A percentile compares a stretch with the other conserved stretches of the same genome.
These are phyloP conservation scores for Flaveria bidentis DNA, from an alignment of 129 eudicot species.

Conservation along the genomic window DNA sequence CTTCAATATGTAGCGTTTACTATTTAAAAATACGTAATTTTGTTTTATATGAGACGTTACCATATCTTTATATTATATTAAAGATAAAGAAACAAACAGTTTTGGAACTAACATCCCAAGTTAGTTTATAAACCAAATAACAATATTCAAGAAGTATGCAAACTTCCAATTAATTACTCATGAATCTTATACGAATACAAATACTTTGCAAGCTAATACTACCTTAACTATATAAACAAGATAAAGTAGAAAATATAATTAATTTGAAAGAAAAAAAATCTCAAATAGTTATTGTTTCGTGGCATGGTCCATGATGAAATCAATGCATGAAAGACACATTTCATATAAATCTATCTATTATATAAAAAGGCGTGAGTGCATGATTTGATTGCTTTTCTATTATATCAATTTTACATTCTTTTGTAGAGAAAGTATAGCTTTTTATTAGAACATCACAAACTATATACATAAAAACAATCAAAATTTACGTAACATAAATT, in stretches of 20 bases:
- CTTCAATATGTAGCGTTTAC: too few species aligned
- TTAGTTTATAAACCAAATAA: too few species aligned
- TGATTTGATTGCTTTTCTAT: not conserved
- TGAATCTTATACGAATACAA: too few species aligned
- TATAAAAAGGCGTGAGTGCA: not conserved
- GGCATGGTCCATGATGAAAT: not conserved
- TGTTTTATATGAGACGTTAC: too few species aligned
- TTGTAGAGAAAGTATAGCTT: not conserved
- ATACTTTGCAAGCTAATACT: too few species aligned
- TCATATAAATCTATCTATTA: not conserved
- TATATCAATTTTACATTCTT: not conserved
- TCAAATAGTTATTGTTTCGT: not conserved
- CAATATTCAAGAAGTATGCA: not conserved
- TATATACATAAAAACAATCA: too few species aligned
- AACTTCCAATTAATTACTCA: not conserved
- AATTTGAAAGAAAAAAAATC: not conserved
- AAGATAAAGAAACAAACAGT: too few species aligned
- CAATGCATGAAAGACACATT: not conserved
- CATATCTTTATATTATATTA: too few species aligned
- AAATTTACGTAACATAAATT: too few species aligned
- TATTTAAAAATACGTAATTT: too few species aligned
- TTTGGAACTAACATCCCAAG: not conserved
- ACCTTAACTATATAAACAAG: not conserved
- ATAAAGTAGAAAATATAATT: not conserved
- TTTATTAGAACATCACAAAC: too few species aligned